A percentile compares a stretch with the other conserved stretches of the same genome.
Conservation (phyloP, 805 yeast genomes). For the Henningerozyma blattae region DNA sequence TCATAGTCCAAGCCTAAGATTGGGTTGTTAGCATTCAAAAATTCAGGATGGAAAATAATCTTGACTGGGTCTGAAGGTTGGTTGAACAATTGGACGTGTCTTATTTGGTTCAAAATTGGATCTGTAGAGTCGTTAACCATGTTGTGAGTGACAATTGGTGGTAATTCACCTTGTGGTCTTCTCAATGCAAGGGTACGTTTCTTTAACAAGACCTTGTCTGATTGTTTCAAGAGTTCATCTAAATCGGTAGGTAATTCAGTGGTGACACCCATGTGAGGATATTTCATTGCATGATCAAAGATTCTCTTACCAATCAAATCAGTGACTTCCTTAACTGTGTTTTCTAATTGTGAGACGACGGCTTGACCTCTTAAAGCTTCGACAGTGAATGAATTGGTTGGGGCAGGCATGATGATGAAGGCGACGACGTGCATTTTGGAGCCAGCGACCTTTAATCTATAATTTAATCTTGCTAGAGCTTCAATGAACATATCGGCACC, state of each 20-base stretch:
- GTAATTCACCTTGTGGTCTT: slow-evolving; percentile 57
- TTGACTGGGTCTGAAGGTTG: slow-evolving; percentile 84
- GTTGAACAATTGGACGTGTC: slow-evolving; percentile 86
- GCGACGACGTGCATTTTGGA: slow-evolving; percentile 92
- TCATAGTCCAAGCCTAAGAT: slow-evolving; percentile 88
- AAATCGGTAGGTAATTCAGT: slow-evolving; percentile 63
- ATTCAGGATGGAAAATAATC: slow-evolving; percentile 95
- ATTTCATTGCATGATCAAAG: slow-evolving; percentile 80
- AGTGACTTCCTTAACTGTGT: slow-evolving; percentile 80
- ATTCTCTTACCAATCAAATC: slow-evolving; percentile 74
- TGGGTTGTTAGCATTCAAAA: slow-evolving; percentile 88
- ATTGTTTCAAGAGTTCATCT: slow-evolving; percentile 72
- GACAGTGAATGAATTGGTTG: slow-evolving; percentile 85
- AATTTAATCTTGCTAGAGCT: slow-evolving; percentile 82
- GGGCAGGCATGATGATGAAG: slow-evolving; percentile 96
- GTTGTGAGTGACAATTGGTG: slow-evolving; percentile 95
- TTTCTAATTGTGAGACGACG: slow-evolving; percentile 81
- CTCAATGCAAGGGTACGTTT: slow-evolving; percentile 89
- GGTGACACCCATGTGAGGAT: slow-evolving; percentile 35
- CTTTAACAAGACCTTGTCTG: slow-evolving; percentile 80
- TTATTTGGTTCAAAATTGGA: slow-evolving; percentile 82
- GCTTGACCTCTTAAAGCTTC: slow-evolving; percentile 96
- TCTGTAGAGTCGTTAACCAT: slow-evolving; percentile 88
- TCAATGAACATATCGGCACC: slow-evolving; percentile 95
- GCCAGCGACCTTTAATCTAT: slow-evolving; percentile 66